A percentile compares a stretch with the other conserved stretches of the same genome.
Evolutionary conservation across 2,329 filamentous ascomycete species (phyloP).

Genomic region (Beauveria australis): DNA sequence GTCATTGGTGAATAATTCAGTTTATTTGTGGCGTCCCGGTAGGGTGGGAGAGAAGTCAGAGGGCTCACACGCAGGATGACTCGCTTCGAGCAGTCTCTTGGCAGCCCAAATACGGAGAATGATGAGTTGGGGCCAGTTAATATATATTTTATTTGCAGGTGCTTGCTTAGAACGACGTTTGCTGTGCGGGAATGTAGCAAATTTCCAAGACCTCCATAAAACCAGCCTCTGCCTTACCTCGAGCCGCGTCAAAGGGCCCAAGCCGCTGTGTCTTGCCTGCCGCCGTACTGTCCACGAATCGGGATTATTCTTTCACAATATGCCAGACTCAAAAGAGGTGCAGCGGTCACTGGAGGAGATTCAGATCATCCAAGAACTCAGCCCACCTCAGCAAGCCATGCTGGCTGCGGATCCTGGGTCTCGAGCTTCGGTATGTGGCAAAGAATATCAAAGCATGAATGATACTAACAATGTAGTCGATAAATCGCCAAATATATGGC

Average conservation of each 20-base stretch:
- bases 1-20: background rate
- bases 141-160: background rate
- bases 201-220: background rate
- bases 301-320: background rate
- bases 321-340: background rate
- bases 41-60: background rate
- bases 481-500: constrained; percentile 24
- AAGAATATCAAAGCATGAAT: background rate
- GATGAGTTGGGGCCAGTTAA: background rate
- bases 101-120: background rate
- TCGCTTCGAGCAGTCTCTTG: background rate
- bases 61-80: background rate
- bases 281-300: background rate
- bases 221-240: background rate
- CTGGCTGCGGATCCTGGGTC: constrained; percentile 14
- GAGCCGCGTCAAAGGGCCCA: background rate
- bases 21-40: background rate
- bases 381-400: constrained; percentile 12
- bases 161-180: background rate
- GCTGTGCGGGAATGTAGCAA: background rate
- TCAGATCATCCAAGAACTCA: constrained; percentile 5
- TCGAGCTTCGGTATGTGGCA: constrained; percentile 22
- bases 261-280: background rate
- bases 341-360: constrained; percentile 3
- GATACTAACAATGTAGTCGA: constrained; percentile 19